These are phyloP conservation scores for Patellifolia procumbens DNA, from an alignment of 179 eudicot species.

Conservation along the genomic window DNA sequence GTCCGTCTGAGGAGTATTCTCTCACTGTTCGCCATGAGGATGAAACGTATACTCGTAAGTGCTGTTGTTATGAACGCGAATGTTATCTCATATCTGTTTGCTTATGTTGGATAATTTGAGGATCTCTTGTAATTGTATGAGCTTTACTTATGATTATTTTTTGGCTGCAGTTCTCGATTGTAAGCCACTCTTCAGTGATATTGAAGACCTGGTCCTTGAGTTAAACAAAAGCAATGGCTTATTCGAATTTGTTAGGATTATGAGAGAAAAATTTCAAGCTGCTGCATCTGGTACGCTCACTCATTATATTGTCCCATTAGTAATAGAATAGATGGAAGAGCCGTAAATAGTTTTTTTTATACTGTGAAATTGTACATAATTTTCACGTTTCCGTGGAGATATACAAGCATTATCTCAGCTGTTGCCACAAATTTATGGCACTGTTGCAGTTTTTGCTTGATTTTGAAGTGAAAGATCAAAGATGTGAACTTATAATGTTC, in stretches of 20 bases:
- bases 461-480: not conserved
- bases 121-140: not conserved
- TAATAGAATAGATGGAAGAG: slow-evolving; percentile 5
- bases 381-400: not conserved
- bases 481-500: not conserved
- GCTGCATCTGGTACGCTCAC: slow-evolving; percentile 54
- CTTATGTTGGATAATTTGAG: not conserved
- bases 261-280: slow-evolving; percentile 80
- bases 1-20: slow-evolving; percentile 64
- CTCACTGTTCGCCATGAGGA: slow-evolving; percentile 72
- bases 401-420: not conserved
- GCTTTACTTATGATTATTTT: slow-evolving; percentile 10
- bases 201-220: slow-evolving; percentile 54
- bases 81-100: not conserved
- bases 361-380: not conserved
- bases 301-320: slow-evolving; percentile 17
- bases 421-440: not conserved
- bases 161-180: slow-evolving; percentile 63
- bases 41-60: slow-evolving; percentile 70
- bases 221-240: slow-evolving; percentile 77
- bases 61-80: not conserved
- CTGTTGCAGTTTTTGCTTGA: not conserved
- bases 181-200: slow-evolving; percentile 54
- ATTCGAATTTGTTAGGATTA: slow-evolving; percentile 72
- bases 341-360: not conserved